phyloP scores from a whole-genome alignment of 2,329 filamentous ascomycete species.

The Incumbomyces lentus region DNA sequence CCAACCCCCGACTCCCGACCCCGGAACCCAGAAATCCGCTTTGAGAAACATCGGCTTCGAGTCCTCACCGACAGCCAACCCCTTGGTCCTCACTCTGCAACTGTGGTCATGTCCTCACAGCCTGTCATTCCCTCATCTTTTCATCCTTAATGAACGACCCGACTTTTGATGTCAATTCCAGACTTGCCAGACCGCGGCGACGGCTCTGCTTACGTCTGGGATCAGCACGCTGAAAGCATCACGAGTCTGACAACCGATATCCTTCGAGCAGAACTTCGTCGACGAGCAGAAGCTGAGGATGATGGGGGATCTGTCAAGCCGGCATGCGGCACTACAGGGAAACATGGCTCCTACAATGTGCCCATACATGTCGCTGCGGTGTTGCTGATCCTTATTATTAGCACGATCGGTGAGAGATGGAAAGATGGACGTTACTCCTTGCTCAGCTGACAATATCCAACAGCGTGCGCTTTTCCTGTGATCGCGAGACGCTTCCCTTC shows the following conservation, averaged over 20 bases:
- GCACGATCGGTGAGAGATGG: slow-evolving; percentile 42
- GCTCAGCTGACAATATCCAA: slow-evolving; percentile 16
- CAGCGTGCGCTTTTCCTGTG: slow-evolving; percentile 57
- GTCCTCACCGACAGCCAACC: too few species aligned
- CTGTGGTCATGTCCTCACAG: too few species aligned
- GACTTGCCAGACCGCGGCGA: background rate
- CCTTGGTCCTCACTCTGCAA: too few species aligned
- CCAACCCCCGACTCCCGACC: background rate
- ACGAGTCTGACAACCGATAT: slow-evolving; percentile 21
- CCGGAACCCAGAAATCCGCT: background rate
- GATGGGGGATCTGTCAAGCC: slow-evolving; percentile 31
- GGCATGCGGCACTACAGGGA: slow-evolving; percentile 38
- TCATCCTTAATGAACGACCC: too few species aligned
- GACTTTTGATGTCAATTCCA: background rate
- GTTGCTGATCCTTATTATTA: slow-evolving; percentile 53
- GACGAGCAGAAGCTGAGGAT: slow-evolving; percentile 35
- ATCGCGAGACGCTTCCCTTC: slow-evolving; percentile 50
- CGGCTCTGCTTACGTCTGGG: too few species aligned
- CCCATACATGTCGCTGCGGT: slow-evolving; percentile 58
- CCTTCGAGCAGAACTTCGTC: slow-evolving; percentile 40
- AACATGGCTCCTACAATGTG: slow-evolving; percentile 46
- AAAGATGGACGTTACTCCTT: background rate
- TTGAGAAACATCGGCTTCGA: too few species aligned
- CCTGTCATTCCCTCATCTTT: too few species aligned
- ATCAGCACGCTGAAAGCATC: slow-evolving; percentile 8